Base-by-base conservation (phyloP, 768 basidiomycete genomes). In the Leucocoprinus birnbaumii region DNA sequence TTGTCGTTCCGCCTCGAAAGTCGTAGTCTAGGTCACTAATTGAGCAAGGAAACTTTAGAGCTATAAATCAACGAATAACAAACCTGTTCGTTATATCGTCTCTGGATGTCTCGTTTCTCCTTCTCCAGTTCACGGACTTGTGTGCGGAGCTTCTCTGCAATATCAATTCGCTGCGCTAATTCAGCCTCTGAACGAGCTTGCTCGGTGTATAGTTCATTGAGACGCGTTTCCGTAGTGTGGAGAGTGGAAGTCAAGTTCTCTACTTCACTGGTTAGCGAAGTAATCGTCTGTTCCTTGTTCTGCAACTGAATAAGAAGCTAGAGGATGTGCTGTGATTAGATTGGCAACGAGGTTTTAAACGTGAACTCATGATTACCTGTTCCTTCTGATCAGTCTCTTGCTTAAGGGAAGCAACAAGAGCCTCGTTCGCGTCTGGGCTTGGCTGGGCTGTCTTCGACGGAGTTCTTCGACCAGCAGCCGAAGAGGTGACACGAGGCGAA, bases 1-100 rank as follows among this genome's bases (percentile, higher is more conserved):
- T 67, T 94, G 91, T 31, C 94, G 87, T 70, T 96, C 94, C 7
- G 91, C 89, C 65, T 96, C 94, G 65, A 94, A 95, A 2, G 89
- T 88, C 16, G 83, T 74, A n/a, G 86, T 86, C 92, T 95, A 25
- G 56, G 24, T 54, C 62, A 47, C 48, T 51, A 43, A 5, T 40
- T 51, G 55, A 34, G 45, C 19, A 56, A 48, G 50, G 44, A 14
- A 45, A 55, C 44, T 52, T 56, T 43, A 18, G 40, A 55, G 35
- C 7, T 2, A 9, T 9, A 14, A 26, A 19, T n/a, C n/a, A n/a
- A n/a, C n/a, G 38, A 35, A 44, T 43, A 25, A 46, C 75, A 58
- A 51, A 89, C 92, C 82, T 96, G 92, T 65, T 94, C 93, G 51
- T 91, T 89, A 66, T 94, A 94, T 59, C 92, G 79, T 59, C 90